Percentiles rank a stretch among this genome's conserved stretches.
Evolutionary conservation across 768 basidiomycete species (phyloP).

Genomic region (Suillus decipiens): DNA sequence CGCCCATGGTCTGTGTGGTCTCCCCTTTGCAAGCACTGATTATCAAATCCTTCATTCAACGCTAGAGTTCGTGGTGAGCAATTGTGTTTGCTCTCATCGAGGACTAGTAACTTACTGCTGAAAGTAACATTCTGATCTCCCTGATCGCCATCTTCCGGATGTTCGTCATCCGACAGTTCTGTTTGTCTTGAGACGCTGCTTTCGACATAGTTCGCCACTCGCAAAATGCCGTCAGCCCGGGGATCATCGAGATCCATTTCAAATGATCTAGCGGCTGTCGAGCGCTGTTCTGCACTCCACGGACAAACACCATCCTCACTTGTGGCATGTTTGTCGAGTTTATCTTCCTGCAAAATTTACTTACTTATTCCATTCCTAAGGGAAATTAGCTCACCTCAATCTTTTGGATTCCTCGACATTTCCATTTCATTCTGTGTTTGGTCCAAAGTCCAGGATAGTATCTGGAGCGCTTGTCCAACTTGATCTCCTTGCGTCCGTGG

Average conservation of each 20-base stretch:
- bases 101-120: constrained; percentile 27
- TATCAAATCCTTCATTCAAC: constrained; percentile 23
- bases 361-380: neutral
- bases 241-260: neutral
- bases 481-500: constrained; percentile 30
- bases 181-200: constrained; percentile 1
- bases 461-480: constrained; percentile 33
- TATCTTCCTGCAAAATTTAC: constrained; percentile 17
- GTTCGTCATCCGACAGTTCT: constrained; percentile 17
- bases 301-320: neutral
- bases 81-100: constrained; percentile 13
- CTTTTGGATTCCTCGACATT: constrained; percentile 28
- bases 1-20: constrained; percentile 22
- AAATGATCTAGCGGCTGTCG: constrained; percentile 5
- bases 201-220: constrained; percentile 1
- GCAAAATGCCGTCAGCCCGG: neutral
- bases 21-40: constrained; percentile 11
- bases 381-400: constrained; percentile 25
- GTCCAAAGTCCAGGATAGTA: constrained; percentile 39
- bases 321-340: neutral
- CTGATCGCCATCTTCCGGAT: constrained; percentile 17
- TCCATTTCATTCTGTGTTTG: constrained; percentile 34
- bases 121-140: constrained; percentile 21
- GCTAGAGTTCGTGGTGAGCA: constrained; percentile 17
- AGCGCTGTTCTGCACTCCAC: constrained; percentile 1